Evolutionary conservation across 345 rosid species (phyloP), one percentile per base, ranked within the genome.

Genomic region (Dipteronia sinensis): DNA sequence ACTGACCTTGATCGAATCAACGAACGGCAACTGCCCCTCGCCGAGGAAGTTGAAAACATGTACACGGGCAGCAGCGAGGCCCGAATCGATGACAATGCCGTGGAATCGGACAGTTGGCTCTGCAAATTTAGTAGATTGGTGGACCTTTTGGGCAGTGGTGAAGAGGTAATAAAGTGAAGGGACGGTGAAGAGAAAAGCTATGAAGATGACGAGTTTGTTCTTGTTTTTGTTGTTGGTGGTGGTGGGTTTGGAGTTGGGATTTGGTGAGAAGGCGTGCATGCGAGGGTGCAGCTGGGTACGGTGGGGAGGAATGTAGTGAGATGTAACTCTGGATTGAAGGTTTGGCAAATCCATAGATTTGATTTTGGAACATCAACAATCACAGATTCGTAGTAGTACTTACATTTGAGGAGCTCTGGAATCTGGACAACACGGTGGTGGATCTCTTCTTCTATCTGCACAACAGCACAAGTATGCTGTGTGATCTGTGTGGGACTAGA

Each of bases 261-360:
- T 67, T 23, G 83, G 27, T 10, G 82, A 61, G 65, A 65, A 66
- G 72, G 79, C 19, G 58, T 83, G 86, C 90, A 87, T 83, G 72
- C 88, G 88, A 46, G 90, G 90, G 75, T 83, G 90, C 17, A 87
- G 77, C 79, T 87, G 90, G 5, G 90, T 83, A 3, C 88, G 88
- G 82, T 87, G 90, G 20, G 78, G 90, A 31, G 88, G 90, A 80
- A 85, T 79, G 88, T 77, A 79, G 67, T 84, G 47, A 40, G 78
- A 31, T 44, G 86, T 38, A 62, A 83, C 25, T 53, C 87, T 83
- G 63, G 82, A 76, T 65, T 80, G 89, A n/a, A 81, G 75, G 9
- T 56, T 42, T 42, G 46, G 46, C 10, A 42, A 42, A 9, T 42
- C 46, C 46, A 42, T 42, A 7, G 46, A 42, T 42, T 42, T 9